phyloP scores from a whole-genome alignment of 2,329 filamentous ascomycete species.

The Penicillium sp. region DNA sequence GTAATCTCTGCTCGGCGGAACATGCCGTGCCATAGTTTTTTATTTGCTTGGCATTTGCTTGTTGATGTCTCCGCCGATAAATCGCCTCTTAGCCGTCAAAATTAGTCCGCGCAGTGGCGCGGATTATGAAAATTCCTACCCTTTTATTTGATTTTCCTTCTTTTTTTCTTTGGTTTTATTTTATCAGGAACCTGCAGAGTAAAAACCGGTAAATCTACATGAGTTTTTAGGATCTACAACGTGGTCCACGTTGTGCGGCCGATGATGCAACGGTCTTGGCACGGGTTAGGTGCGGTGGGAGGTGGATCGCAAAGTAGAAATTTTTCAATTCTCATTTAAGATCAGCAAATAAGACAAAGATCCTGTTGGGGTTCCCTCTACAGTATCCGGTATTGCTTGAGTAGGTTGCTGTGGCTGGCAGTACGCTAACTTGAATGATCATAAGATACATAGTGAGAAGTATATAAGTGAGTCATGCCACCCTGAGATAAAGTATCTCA shows the following conservation, averaged over 20 bases:
- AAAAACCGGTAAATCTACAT: neutral
- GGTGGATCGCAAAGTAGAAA: neutral
- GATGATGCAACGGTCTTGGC: slow-evolving; percentile 6
- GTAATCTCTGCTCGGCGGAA: neutral
- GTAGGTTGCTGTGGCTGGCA: too few species aligned
- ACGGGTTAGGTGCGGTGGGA: neutral
- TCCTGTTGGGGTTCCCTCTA: neutral
- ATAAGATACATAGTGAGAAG: neutral
- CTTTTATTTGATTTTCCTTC: neutral
- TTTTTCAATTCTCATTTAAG: neutral
- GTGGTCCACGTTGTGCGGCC: neutral
- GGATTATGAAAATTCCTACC: neutral
- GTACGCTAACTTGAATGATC: too few species aligned
- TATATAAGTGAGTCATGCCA: neutral
- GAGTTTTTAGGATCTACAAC: neutral
- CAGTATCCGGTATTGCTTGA: neutral
- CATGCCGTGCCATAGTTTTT: neutral
- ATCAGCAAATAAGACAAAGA: neutral
- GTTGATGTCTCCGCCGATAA: neutral
- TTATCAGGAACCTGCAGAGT: neutral
- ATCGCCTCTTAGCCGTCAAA: neutral
- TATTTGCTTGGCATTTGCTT: slow-evolving; percentile 2
- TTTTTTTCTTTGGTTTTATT: neutral
- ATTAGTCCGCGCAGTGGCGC: neutral
- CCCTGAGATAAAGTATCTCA: neutral